These are phyloP conservation scores for Tricladium varicosporioides DNA, from an alignment of 2,329 filamentous ascomycete species.

Conservation along the genomic window DNA sequence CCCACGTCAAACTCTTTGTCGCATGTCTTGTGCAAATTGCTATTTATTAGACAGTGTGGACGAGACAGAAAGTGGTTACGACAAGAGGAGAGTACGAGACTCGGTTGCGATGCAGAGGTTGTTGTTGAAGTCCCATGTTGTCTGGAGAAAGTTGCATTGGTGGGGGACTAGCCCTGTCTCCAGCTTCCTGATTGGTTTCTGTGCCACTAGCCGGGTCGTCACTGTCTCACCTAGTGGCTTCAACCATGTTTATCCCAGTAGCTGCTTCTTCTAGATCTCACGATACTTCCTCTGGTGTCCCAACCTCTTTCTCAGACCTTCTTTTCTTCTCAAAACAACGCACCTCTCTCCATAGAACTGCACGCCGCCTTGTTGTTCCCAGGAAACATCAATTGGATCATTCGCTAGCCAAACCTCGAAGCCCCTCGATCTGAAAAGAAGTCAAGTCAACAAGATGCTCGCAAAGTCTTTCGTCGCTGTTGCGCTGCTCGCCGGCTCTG, in stretches of 20 bases:
- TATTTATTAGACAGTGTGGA: background rate
- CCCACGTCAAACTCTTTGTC: too few relatives aligned
- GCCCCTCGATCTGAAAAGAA: background rate
- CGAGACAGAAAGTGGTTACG: background rate
- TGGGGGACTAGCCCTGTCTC: background rate
- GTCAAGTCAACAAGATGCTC: constrained; percentile 27
- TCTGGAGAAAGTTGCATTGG: background rate
- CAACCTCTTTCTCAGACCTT: background rate
- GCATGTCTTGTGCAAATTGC: background rate
- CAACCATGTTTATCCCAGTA: background rate
- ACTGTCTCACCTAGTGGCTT: background rate
- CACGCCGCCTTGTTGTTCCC: background rate
- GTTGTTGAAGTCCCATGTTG: background rate
- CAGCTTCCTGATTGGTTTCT: background rate
- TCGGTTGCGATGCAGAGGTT: background rate
- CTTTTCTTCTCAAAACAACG: background rate
- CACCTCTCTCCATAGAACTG: background rate
- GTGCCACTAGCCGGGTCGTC: background rate
- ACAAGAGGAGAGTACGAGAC: background rate
- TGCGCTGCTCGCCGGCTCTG: constrained; percentile 27
- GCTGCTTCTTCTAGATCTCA: background rate
- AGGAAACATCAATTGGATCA: background rate
- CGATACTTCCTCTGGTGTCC: background rate
- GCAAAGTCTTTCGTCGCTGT: constrained; percentile 28
- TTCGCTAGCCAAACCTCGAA: background rate